Base-by-base conservation (phyloP, 2,329 filamentous ascomycete genomes). In the Talaromyces sp. region DNA sequence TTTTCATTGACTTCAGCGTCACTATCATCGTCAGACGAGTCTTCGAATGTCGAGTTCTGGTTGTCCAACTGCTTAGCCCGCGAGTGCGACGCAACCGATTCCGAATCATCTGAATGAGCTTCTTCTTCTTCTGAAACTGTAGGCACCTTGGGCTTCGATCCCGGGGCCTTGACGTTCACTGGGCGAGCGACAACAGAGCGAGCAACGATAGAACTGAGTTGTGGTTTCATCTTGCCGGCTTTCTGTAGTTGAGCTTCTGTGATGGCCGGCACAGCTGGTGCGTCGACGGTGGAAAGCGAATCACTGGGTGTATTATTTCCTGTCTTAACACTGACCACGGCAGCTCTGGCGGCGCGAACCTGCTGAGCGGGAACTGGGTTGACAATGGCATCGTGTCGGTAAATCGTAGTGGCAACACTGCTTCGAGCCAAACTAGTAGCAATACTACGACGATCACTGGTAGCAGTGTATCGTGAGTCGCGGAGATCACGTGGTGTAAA, bases 341-440 rank as follows among this genome's bases (percentile, higher is more conserved):
- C 92, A 9, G 94, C 91, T 75, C 94, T 95, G 63, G 89, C 89
- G 61, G 91, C 85, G 70, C 93, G 89, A 59, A 90, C 89, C 54
- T 91, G 94, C 68, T 94, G 91, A 0, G 91, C 91, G 0, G 92
- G 88, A 57, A 87, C 77, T 1, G 79, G 89, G 70, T 80, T 91
- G 65, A 96, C 84, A 54, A 96, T 85, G 15, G 90, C 91, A 67
- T 95, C 91, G 77, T 92, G 93, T 64, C 91, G 89, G 70, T 97
- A 97, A 55, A 96, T 91, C 19, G 93, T 97, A 1, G 92, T 96
- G 3, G 91, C 92, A 63, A 97, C 89, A 69, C 89, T 92, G 51
- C 74, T 76, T 53, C 78, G 75, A 43, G 70, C 70, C 41, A 80
- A 62, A 61, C 76, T 80, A 17, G 77, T 77, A 3, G 76, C 70